phyloP scores from a whole-genome alignment of 768 basidiomycete species.

The Kwoniella shandongensis region DNA sequence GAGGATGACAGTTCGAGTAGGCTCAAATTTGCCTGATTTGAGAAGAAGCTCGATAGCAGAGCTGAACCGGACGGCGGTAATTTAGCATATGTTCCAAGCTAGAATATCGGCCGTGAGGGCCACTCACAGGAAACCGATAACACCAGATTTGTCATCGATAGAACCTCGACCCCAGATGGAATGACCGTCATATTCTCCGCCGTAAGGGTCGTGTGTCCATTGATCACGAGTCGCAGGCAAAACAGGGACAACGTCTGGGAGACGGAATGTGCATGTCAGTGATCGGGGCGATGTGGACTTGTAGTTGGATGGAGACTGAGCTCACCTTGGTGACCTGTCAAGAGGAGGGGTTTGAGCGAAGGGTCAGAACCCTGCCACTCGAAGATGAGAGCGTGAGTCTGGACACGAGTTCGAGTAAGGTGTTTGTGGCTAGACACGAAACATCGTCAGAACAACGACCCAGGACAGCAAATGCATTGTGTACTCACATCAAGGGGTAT shows the following conservation, averaged over 20 bases:
- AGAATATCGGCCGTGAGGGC: neutral
- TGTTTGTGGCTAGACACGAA: conserved; percentile 59
- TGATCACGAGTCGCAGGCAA: conserved; percentile 33
- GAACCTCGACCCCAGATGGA: conserved; percentile 51
- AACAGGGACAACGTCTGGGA: conserved; percentile 49
- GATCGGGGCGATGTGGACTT: neutral
- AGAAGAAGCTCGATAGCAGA: conserved; percentile 47
- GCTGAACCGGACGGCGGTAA: conserved; percentile 5
- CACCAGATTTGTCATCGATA: conserved; percentile 48
- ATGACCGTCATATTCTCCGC: conserved; percentile 40
- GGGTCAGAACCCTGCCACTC: conserved; percentile 68
- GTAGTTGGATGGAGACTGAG: neutral
- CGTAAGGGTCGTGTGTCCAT: conserved; percentile 45
- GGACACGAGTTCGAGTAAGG: conserved; percentile 66
- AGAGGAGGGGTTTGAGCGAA: conserved; percentile 67
- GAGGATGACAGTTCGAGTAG: conserved; percentile 40
- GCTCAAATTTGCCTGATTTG: conserved; percentile 33
- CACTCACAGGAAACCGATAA: conserved; percentile 47
- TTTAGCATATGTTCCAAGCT: neutral
- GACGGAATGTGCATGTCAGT: neutral
- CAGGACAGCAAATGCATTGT: neutral
- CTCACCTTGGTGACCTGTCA: conserved; percentile 51
- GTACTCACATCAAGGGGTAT: conserved; percentile 65
- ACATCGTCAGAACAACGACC: neutral
- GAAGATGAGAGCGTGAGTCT: conserved; percentile 71